These are phyloP conservation scores for Xylaria sp. DNA, from an alignment of 2,329 filamentous ascomycete species.

Conservation along the genomic window DNA sequence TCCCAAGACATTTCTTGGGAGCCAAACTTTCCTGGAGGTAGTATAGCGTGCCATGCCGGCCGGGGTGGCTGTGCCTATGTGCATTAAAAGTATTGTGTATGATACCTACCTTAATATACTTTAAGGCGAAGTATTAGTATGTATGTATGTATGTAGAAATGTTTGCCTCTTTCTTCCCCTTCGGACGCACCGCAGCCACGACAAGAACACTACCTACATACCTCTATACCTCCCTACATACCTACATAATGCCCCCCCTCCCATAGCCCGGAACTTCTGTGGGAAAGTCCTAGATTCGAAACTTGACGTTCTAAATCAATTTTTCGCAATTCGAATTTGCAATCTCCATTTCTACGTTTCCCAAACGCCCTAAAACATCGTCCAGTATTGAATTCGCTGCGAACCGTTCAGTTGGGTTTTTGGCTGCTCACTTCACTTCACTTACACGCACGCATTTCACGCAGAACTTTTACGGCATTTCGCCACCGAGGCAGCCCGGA, in stretches of 20 bases:
- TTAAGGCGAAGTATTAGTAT: neutral
- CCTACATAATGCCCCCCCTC: neutral
- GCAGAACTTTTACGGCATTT: constrained; percentile 14
- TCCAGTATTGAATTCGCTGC: neutral
- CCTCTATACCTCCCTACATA: neutral
- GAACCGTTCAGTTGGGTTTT: neutral
- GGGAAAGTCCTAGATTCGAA: neutral
- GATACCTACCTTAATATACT: neutral
- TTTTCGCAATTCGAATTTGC: neutral
- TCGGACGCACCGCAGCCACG: constrained; percentile 3
- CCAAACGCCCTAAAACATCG: no score
- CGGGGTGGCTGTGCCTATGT: neutral
- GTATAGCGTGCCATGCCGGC: neutral
- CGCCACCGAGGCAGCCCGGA: constrained; percentile 27
- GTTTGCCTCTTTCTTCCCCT: neutral
- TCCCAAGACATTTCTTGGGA: no score
- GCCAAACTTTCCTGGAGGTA: neutral
- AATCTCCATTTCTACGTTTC: neutral
- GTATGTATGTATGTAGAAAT: neutral
- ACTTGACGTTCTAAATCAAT: neutral
- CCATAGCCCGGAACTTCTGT: neutral
- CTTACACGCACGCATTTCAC: constrained; percentile 30
- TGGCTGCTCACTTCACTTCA: neutral
- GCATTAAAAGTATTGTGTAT: neutral
- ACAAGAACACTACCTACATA: neutral